Conservation (phyloP, 306 rosid species). For the Pterocarpus santalinus region DNA sequence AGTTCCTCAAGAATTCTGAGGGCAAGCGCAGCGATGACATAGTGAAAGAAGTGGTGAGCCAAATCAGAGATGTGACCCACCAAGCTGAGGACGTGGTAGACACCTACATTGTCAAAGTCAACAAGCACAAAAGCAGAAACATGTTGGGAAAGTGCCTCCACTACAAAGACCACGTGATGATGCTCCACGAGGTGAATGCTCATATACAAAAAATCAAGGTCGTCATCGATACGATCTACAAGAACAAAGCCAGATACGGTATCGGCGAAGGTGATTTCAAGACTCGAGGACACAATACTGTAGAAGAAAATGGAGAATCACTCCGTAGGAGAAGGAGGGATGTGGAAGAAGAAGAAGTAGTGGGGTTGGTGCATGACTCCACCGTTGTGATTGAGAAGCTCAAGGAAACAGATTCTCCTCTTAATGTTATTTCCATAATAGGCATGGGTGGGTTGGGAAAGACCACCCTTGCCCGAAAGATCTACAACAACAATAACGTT, state of each 20-base stretch:
- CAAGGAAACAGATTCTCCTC: not conserved
- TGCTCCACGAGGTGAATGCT: not conserved
- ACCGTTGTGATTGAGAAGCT: not conserved
- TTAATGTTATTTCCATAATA: not conserved
- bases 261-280: not conserved
- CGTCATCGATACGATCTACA: not conserved
- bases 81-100: slow-evolving; percentile 42
- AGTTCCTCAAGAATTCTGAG: slow-evolving; percentile 25
- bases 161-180: not conserved
- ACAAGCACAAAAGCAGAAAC: not conserved
- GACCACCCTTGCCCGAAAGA: slow-evolving; percentile 35
- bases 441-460: slow-evolving; percentile 44
- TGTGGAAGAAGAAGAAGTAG: slow-evolving; percentile 36
- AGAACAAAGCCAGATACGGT: not conserved
- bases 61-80: slow-evolving; percentile 19
- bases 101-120: not conserved
- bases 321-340: not conserved
- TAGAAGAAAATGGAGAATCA: not conserved
- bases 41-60: not conserved
- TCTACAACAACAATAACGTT: not conserved
- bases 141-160: not conserved
- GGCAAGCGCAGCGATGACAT: not conserved
- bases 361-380: not conserved
- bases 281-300: not conserved
- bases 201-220: not conserved